phyloP scores from a whole-genome alignment of 2,329 filamentous ascomycete genomes.

The Sclerotinia glacialis region DNA sequence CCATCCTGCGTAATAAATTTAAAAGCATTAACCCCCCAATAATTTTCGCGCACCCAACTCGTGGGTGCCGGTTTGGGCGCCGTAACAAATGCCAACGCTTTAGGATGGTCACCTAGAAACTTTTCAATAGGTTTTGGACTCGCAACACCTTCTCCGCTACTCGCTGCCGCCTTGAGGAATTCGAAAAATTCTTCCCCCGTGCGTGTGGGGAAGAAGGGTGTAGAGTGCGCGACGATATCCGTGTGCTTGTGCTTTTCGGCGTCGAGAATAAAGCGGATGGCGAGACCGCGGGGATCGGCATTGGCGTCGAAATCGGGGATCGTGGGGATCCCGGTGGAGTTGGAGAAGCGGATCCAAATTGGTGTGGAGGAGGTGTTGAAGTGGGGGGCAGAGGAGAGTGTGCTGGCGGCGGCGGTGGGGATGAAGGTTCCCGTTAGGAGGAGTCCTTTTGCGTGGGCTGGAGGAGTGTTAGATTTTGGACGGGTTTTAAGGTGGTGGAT shows the following conservation, averaged over 20 bases:
- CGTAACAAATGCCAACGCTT: slow-evolving; percentile 48
- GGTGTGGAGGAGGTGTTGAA: slow-evolving; percentile 47
- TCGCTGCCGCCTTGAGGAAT: slow-evolving; percentile 46
- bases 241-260: slow-evolving; percentile 47
- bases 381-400: slow-evolving; percentile 49
- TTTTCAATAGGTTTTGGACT: slow-evolving; percentile 38
- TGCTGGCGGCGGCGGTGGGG: slow-evolving; percentile 45
- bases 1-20: slow-evolving; percentile 44
- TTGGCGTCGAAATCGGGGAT: slow-evolving; percentile 50
- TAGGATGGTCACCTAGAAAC: slow-evolving; percentile 48
- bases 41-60: slow-evolving; percentile 50
- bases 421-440: slow-evolving; percentile 53
- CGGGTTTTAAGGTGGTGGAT: background rate
- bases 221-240: slow-evolving; percentile 54
- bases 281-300: slow-evolving; percentile 50
- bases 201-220: slow-evolving; percentile 50
- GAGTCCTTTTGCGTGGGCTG: slow-evolving; percentile 52
- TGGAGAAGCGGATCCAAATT: slow-evolving; percentile 49
- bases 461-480: background rate
- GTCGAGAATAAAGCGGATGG: slow-evolving; percentile 48
- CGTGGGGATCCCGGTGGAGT: slow-evolving; percentile 49
- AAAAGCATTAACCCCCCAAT: slow-evolving; percentile 50
- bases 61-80: slow-evolving; percentile 50
- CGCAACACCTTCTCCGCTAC: slow-evolving; percentile 25
- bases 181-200: slow-evolving; percentile 53